These are phyloP conservation scores for Austroboletus novae-zelandiae DNA, from an alignment of 1,284 basidiomycete genomes.

Conservation along the genomic window DNA sequence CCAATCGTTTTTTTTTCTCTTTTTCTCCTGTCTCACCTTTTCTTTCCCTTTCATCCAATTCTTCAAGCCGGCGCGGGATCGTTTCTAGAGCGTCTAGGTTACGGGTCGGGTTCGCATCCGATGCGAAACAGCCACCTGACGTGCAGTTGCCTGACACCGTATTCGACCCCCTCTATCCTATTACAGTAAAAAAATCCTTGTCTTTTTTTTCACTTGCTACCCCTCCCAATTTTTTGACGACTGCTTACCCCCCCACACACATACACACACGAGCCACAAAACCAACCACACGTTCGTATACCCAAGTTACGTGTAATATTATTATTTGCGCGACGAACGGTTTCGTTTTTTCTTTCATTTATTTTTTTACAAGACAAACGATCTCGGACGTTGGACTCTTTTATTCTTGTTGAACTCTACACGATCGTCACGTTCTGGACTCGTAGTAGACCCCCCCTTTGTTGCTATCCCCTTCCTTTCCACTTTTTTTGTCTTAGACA, in stretches of 20 bases:
- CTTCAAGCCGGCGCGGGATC: constrained; percentile 8
- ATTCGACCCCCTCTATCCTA: too few species aligned
- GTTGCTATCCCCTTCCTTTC: too few species aligned
- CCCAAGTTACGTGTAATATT: constrained; percentile 16
- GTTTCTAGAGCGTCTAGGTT: constrained; percentile 8
- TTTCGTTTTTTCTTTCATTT: neutral
- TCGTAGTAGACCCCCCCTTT: too few species aligned
- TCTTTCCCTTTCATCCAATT: too few species aligned
- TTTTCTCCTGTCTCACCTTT: neutral
- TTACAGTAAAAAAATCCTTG: neutral
- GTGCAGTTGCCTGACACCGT: neutral
- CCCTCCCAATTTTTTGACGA: neutral
- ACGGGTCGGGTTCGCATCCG: constrained; percentile 9
- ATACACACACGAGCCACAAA: neutral
- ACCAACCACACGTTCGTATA: constrained; percentile 6
- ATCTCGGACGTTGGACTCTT: neutral
- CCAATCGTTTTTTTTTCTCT: constrained; percentile 13
- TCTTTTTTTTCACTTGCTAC: neutral
- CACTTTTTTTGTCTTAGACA: too few species aligned
- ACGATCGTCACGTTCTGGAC: too few species aligned
- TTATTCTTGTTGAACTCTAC: neutral
- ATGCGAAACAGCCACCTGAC: neutral
- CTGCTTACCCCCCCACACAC: neutral
- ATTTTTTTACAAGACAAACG: neutral
- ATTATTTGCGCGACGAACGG: constrained; percentile 10